Percentiles rank a stretch among this genome's conserved stretches.
Evolutionary conservation across 2,329 filamentous ascomycete genomes (phyloP).

Genomic region (Xylariaceae sp.): DNA sequence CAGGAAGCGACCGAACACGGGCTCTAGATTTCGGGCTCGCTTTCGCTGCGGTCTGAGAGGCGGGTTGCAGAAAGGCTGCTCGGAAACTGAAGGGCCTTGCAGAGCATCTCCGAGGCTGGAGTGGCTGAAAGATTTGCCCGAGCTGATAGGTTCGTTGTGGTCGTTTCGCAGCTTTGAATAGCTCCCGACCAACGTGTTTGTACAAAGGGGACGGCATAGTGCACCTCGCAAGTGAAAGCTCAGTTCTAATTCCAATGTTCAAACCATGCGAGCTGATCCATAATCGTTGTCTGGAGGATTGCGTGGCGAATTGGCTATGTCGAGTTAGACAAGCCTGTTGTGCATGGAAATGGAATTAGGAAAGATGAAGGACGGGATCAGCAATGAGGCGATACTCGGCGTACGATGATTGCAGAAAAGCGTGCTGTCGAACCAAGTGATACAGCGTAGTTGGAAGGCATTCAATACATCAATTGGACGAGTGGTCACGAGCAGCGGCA

Average conservation of each 20-base stretch:
- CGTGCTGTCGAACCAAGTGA: too few relatives aligned
- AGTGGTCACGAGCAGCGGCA: background rate
- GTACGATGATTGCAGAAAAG: too few relatives aligned
- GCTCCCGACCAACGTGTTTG: conserved; percentile 23
- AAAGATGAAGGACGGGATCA: background rate
- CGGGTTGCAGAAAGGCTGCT: conserved; percentile 23
- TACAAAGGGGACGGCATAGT: conserved; percentile 19
- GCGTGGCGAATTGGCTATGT: background rate
- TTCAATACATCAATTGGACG: background rate
- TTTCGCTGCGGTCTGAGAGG: conserved; percentile 16
- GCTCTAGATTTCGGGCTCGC: conserved; percentile 1
- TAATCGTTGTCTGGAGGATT: background rate
- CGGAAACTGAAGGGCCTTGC: conserved; percentile 26
- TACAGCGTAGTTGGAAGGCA: too few relatives aligned
- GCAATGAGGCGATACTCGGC: background rate
- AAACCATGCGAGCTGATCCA: conserved; percentile 8
- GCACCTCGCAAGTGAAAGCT: background rate
- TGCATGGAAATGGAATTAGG: too few relatives aligned
- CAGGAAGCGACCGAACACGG: conserved; percentile 30
- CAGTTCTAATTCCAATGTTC: conserved; percentile 3
- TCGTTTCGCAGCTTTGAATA: conserved; percentile 25
- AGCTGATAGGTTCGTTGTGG: conserved; percentile 22
- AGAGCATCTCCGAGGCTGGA: background rate
- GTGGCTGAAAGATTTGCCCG: conserved; percentile 20
- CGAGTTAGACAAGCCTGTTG: too few relatives aligned